Percentiles rank a stretch among this genome's conserved stretches.
phyloP scores from a whole-genome alignment of 768 basidiomycete genomes.

The Flagelloscypha sp. region DNA sequence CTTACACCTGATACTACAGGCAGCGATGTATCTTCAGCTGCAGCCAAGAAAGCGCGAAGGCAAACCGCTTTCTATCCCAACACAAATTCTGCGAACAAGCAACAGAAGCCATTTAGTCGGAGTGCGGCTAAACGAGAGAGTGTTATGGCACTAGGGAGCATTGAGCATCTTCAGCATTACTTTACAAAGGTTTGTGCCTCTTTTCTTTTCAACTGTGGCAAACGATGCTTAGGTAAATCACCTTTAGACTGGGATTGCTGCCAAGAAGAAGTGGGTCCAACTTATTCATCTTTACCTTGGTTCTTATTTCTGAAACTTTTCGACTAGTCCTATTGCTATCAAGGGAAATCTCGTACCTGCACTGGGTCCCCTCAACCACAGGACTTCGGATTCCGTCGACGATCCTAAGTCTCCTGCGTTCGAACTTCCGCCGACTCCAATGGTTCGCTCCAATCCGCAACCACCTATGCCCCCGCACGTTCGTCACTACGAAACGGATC shows the following conservation, averaged over 20 bases:
- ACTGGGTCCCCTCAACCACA: constrained; percentile 50
- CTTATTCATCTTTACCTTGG: constrained; percentile 8
- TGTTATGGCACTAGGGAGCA: constrained; percentile 91
- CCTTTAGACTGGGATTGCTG: constrained; percentile 67
- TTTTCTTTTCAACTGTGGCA: too few relatives aligned
- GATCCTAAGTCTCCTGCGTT: constrained; percentile 39
- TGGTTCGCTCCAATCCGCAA: constrained; percentile 35
- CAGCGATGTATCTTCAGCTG: constrained; percentile 19
- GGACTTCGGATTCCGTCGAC: constrained; percentile 34
- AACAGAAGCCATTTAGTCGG: constrained; percentile 77
- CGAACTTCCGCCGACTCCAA: constrained; percentile 65
- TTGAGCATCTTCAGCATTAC: constrained; percentile 92
- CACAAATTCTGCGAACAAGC: constrained; percentile 61
- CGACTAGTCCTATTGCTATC: constrained; percentile 44
- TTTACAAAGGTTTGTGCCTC: too few relatives aligned
- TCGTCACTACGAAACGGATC: constrained; percentile 65
- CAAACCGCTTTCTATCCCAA: constrained; percentile 76
- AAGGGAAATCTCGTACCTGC: constrained; percentile 71
- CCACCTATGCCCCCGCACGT: constrained; percentile 45
- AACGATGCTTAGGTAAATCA: too few relatives aligned
- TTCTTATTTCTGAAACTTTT: constrained; percentile 20
- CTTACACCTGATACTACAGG: constrained; percentile 60
- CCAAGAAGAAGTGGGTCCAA: constrained; percentile 59
- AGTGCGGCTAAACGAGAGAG: constrained; percentile 91
- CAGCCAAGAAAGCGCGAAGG: constrained; percentile 46